These are phyloP conservation scores for Mycena pura DNA, from an alignment of 768 basidiomycete genomes.

Conservation along the genomic window DNA sequence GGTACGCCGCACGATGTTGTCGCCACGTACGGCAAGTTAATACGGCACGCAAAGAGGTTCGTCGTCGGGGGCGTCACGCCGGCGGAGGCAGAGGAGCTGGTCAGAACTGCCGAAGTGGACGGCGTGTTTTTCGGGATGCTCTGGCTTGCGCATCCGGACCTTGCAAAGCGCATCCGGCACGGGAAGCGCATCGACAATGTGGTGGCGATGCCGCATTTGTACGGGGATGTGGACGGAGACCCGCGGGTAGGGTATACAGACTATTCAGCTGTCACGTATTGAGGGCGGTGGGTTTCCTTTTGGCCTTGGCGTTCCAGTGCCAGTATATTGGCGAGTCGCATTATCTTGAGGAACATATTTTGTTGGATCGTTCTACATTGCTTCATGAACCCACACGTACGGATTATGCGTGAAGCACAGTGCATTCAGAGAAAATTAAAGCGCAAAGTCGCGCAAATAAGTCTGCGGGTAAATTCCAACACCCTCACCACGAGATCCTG, in stretches of 20 bases:
- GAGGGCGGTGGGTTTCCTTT: too few relatives aligned
- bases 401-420: too few relatives aligned
- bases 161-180: slow-evolving; percentile 36
- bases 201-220: slow-evolving; percentile 28
- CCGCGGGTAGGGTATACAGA: slow-evolving; percentile 35
- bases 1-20: slow-evolving; percentile 38
- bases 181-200: slow-evolving; percentile 32
- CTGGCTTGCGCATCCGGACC: slow-evolving; percentile 39
- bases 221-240: slow-evolving; percentile 25
- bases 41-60: slow-evolving; percentile 32
- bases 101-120: slow-evolving; percentile 33
- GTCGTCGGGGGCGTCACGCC: slow-evolving; percentile 36
- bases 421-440: too few relatives aligned
- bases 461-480: too few relatives aligned
- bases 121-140: slow-evolving; percentile 36
- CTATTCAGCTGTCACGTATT: slow-evolving; percentile 26
- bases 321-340: too few relatives aligned
- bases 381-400: too few relatives aligned
- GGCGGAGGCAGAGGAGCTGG: slow-evolving; percentile 33
- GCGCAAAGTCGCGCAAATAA: too few relatives aligned
- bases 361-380: too few relatives aligned
- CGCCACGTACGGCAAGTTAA: slow-evolving; percentile 30
- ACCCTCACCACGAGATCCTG: slow-evolving; percentile 1
- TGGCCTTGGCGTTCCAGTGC: too few relatives aligned
- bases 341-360: too few relatives aligned